Base-by-base conservation (phyloP, 1,284 basidiomycete species). In the Fereydounia khargensis region DNA sequence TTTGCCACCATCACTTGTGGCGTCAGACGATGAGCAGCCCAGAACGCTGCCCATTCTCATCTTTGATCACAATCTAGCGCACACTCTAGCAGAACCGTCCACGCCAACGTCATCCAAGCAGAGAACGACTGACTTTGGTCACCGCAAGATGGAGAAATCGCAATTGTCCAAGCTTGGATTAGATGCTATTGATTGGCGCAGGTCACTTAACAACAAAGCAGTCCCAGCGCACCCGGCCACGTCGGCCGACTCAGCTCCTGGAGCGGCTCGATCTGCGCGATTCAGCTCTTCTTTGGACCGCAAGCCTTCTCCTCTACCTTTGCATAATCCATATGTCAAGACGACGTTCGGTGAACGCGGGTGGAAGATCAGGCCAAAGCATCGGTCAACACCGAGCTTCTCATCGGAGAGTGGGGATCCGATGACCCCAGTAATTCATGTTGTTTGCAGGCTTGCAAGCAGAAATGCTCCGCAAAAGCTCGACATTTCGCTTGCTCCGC, bases 311-410 rank as follows among this genome's bases (percentile, higher is more conserved):
- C 35, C 46, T 11, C 34, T 34, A 3, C 33, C 37, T 6, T 13
- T 22, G 1, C 20, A 19, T 6, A 48, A 23, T 34, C 63, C 59
- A 3, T 66, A 59, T 32, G 31, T 39, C 14, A 48, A 47, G 22
- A 46, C 55, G 13, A 31, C 46, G 6, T 63, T 44, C 19, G 58
- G 62, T 2, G 65, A 68, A 7, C 54, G 49, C 2, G 63, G 51
- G 9, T 68, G 65, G 65, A 65, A 66, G 46, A 17, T 68, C 4
- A 18, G 37, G 16, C 42, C 49, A 5, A 22, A 22, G 8, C 21
- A 39, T 22, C 42, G 41, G 18, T 34, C 41, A 10, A 11, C 17
- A 10, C 27, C 41, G 6, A 33, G 25, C 20, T 23, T n/a, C 36
- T 16, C 27, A n/a, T 28, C 27, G 10, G 27, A 28, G 27, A 10